Base-by-base conservation (phyloP, 306 rosid species). In the Senna tora region DNA sequence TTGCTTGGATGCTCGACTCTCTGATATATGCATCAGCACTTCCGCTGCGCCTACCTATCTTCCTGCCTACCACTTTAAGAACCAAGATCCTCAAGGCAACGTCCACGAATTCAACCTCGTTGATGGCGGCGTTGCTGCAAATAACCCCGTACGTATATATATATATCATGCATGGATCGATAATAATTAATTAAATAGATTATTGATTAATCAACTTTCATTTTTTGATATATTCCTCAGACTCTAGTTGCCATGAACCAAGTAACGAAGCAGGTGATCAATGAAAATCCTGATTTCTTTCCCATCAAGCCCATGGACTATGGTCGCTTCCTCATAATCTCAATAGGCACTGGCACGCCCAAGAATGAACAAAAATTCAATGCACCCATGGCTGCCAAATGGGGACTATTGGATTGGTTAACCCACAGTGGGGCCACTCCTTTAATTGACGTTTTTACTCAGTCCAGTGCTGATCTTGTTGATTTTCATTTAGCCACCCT, bases 41-140 rank as follows among this genome's bases (percentile, higher is more conserved):
- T 85, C 87, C 1, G 89, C 89, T 8, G 79, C 83, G 2, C 84
- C 84, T 0, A 79, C 83, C 6, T 82, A 69, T 22, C 75, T 85
- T 60, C 86, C 87, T 17, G 65, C 84, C 12, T 42, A 79, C 45
- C n/a, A 82, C 21, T 82, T 85, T 58, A 67, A 50, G 20, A 79
- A 54, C 72, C 38, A 72, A n/a, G 79, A 76, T 7, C 15, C 36
- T 4, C 25, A 42, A 0, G 86, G 81, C 28, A 65, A 56, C 11
- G 74, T 33, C 20, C 69, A 28, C 7, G 81, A 82, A 63, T 85
- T 82, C 61, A 59, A 85, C 60, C 89, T 82, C 10, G 68, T 78
- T 7, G 89, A 85, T 25, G 89, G 86, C 6, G 89, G 83, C 4
- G 72, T 82, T 19, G 75, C 84, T 21, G 84, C 87, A 6, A 84